These are phyloP conservation scores for Teunomyces aglyptinius DNA, from an alignment of 805 yeast genomes.

Conservation along the genomic window DNA sequence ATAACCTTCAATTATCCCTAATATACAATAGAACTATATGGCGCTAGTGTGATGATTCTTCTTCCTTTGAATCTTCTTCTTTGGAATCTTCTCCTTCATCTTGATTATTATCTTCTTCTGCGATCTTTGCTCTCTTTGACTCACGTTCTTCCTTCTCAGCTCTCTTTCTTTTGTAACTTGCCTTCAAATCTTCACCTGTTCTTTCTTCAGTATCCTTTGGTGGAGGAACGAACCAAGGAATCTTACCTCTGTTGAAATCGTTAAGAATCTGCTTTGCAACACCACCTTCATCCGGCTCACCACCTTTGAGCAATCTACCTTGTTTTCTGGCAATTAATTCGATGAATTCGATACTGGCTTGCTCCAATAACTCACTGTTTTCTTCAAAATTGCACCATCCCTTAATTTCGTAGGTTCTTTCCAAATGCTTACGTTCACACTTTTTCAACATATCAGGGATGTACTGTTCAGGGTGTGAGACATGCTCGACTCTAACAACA, in stretches of 20 bases:
- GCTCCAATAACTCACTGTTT: constrained; percentile 45
- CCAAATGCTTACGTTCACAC: constrained; percentile 86
- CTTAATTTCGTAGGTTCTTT: constrained; percentile 89
- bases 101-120: constrained; percentile 15
- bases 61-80: constrained; percentile 22
- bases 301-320: constrained; percentile 92
- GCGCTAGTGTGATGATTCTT: constrained; percentile 20
- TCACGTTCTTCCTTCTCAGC: constrained; percentile 44
- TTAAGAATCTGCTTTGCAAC: constrained; percentile 86
- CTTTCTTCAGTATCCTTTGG: constrained; percentile 78
- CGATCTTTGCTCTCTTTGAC: constrained; percentile 21
- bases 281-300: constrained; percentile 95
- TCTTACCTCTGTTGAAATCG: constrained; percentile 95
- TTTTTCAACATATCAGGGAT: constrained; percentile 82
- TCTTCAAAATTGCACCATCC: constrained; percentile 70
- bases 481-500: constrained; percentile 98
- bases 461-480: constrained; percentile 91
- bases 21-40: constrained; percentile 5
- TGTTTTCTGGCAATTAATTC: constrained; percentile 89
- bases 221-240: constrained; percentile 89
- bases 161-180: constrained; percentile 51
- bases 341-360: constrained; percentile 63
- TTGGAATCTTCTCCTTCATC: constrained; percentile 16
- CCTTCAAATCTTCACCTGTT: constrained; percentile 58
- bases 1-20: constrained; percentile 5